Conservation (phyloP, 1,139 yeast species). For the Meyerozyma carpophila region DNA sequence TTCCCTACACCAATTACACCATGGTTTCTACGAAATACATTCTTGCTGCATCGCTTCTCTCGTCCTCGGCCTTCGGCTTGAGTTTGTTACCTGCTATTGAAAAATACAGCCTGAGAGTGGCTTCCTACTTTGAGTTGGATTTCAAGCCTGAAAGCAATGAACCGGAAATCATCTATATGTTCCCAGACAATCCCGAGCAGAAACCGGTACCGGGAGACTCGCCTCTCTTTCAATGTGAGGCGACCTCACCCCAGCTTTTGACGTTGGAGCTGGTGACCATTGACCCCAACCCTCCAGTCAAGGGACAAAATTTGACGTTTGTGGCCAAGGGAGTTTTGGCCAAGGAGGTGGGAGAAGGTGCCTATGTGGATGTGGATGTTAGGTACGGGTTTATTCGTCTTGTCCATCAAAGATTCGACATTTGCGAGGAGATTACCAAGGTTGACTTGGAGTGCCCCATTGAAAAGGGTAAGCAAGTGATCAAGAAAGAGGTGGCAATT, state of each 20-base stretch:
- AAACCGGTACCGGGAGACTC: constrained; percentile 88
- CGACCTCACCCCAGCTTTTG: constrained; percentile 55
- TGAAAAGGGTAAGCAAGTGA: constrained; percentile 56
- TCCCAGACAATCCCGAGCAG: constrained; percentile 20
- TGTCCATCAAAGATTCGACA: constrained; percentile 79
- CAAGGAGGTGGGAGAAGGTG: constrained; percentile 63
- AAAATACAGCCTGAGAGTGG: neutral
- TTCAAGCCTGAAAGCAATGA: neutral
- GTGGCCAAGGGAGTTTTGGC: constrained; percentile 63
- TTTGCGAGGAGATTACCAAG: constrained; percentile 81
- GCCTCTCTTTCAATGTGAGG: constrained; percentile 76
- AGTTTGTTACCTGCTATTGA: neutral
- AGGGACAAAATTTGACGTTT: constrained; percentile 76
- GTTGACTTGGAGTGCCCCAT: constrained; percentile 84
- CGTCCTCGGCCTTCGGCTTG: neutral
- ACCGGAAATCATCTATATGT: neutral
- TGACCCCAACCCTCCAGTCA: constrained; percentile 81
- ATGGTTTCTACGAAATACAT: neutral
- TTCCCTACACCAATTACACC: neutral
- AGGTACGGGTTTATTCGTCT: constrained; percentile 86
- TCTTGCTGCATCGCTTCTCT: neutral
- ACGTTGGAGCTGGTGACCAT: constrained; percentile 55
- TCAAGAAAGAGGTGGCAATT: constrained; percentile 69
- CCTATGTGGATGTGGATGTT: constrained; percentile 91
- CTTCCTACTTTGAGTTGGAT: neutral